Evolutionary conservation across 305 asterid genomes (phyloP), one percentile per base, ranked within the genome.

Genomic region (Fraxinus greggii): DNA sequence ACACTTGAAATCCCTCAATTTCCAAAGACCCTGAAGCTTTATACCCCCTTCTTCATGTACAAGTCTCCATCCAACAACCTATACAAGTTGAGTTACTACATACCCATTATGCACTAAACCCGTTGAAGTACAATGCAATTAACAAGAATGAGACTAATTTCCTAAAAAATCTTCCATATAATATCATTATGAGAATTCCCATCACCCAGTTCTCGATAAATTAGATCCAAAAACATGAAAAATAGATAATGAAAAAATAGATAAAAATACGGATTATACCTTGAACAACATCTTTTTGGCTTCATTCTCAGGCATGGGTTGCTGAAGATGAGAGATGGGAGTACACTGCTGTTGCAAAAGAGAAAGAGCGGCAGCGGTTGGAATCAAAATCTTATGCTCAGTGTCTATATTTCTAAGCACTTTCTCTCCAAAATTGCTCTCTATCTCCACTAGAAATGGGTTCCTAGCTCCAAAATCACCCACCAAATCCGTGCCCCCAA

Each of bases 401-500:
- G 99, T 95, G 87, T 86, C 81, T 3, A 82, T 74, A 79, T 72
- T 72, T 6, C 98, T 98, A 78, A 86, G 76, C 1, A 94, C 93
- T 36, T 93, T 95, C 0, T 92, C 97, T 1, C 88, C 91, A 61
- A 95, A 95, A 4, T 86, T 79, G 89, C 96, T 93, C 90, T 90
- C 98, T 0, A 94, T 73, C 83, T 95, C 99, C 0, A 92, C 98
- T 10, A 97, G 98, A 81, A 92, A 94, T 1, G 99, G 98, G 80
- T 95, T 98, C 83, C 99, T 86, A 1, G 94, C 99, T 8, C 98
- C 99, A 80, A 95, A 95, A 85, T 94, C 98, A 54, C 97, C 99
- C 26, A 92, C n/a, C 67, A 87, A 42, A 73, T 91, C 92, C 26
- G 24, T 15, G 33, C 82, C 89, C 70, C n/a, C n/a, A n/a, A n/a